Evolutionary conservation across 805 yeast genomes (phyloP).

Genomic region (Sungouiella blattae): DNA sequence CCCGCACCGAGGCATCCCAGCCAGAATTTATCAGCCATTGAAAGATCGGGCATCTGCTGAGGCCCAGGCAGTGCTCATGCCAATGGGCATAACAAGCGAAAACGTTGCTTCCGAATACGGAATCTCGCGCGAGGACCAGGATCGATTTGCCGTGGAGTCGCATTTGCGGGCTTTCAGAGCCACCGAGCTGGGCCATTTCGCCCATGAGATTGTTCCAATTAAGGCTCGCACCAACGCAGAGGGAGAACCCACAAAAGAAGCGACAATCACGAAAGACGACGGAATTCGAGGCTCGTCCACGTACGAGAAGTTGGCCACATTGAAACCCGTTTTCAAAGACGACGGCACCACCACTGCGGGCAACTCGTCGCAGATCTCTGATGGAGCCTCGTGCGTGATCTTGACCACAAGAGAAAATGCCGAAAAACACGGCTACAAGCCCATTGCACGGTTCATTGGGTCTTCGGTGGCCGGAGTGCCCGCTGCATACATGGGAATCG

Average conservation of each 20-base stretch:
- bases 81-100: slow-evolving; percentile 29
- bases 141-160: slow-evolving; percentile 22
- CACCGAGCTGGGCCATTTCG: slow-evolving; percentile 20
- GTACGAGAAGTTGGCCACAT: slow-evolving; percentile 22
- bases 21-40: slow-evolving; percentile 23
- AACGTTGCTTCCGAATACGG: slow-evolving; percentile 23
- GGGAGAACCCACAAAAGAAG: slow-evolving; percentile 2
- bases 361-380: slow-evolving; percentile 6
- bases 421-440: slow-evolving; percentile 5
- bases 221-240: slow-evolving; percentile 13
- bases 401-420: slow-evolving; percentile 5
- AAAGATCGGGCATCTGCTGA: slow-evolving; percentile 15
- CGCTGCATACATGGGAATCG: slow-evolving; percentile 6
- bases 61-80: slow-evolving; percentile 28
- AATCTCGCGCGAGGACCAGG: slow-evolving; percentile 22
- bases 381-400: slow-evolving; percentile 7
- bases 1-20: slow-evolving; percentile 37
- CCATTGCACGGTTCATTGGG: slow-evolving; percentile 6
- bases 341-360: slow-evolving; percentile 10
- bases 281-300: slow-evolving; percentile 26
- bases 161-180: slow-evolving; percentile 23
- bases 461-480: slow-evolving; percentile 8
- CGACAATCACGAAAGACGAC: slow-evolving; percentile 22
- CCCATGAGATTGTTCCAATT: slow-evolving; percentile 18
- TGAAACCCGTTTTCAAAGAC: slow-evolving; percentile 27